A percentile compares a stretch with the other conserved stretches of the same genome.
phyloP scores from a whole-genome alignment of 2,329 filamentous ascomycete genomes.

The Venturiaceae sp. region DNA sequence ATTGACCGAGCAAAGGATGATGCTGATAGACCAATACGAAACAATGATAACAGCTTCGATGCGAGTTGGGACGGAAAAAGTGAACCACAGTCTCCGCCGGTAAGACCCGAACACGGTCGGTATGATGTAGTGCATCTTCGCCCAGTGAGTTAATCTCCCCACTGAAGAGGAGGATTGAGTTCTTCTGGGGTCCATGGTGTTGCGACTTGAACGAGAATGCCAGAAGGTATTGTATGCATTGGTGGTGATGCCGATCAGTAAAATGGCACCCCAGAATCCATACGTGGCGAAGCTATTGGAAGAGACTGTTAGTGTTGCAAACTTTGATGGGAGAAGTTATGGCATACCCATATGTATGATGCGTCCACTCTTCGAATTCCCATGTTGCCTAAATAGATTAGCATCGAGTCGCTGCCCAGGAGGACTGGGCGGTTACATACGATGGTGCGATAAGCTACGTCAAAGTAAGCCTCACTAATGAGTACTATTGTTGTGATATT shows the following conservation, averaged over 20 bases:
- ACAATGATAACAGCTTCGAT: constrained; percentile 35
- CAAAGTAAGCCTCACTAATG: neutral
- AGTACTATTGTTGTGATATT: neutral
- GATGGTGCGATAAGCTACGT: neutral
- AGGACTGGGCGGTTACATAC: neutral
- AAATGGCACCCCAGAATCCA: constrained; percentile 29
- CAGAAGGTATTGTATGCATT: constrained; percentile 18
- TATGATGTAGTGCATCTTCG: constrained; percentile 26
- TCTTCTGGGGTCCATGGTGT: constrained; percentile 11
- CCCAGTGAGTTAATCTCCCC: neutral
- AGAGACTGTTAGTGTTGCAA: neutral
- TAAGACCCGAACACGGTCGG: constrained; percentile 33
- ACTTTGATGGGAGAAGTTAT: neutral
- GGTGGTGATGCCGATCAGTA: constrained; percentile 24
- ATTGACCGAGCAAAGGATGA: constrained; percentile 31
- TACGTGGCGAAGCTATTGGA: constrained; percentile 15
- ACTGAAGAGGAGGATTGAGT: neutral
- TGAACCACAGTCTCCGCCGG: constrained; percentile 28
- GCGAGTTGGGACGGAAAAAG: constrained; percentile 37
- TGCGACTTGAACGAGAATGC: constrained; percentile 8
- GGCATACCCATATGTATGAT: neutral
- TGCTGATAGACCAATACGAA: constrained; percentile 35
- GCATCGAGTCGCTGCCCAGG: neutral
- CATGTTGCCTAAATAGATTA: neutral
- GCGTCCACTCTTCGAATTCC: neutral